Percentiles rank a stretch among this genome's conserved stretches.
phyloP scores from a whole-genome alignment of 1,284 basidiomycete species.

The Chondrostereum purpureum region DNA sequence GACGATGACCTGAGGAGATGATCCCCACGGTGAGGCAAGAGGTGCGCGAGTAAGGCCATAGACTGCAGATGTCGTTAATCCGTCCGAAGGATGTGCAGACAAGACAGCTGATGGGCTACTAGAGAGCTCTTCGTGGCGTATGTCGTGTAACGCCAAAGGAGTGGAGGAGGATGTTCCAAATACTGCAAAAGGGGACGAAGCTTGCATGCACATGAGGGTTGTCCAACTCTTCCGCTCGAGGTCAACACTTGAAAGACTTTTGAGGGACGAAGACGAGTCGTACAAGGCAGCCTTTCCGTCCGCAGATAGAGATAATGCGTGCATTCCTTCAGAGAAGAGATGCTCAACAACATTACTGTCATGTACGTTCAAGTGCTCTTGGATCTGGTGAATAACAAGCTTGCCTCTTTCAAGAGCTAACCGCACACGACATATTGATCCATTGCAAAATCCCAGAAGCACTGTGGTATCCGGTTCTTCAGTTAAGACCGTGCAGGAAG shows the following conservation, averaged over 20 bases:
- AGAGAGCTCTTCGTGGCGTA: conserved; percentile 40
- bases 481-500: conserved; percentile 31
- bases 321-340: conserved; percentile 37
- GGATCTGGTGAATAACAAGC: conserved; percentile 11
- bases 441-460: conserved; percentile 58
- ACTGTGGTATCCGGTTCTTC: conserved; percentile 47
- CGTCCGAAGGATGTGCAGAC: conserved; percentile 36
- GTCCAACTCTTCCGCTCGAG: conserved; percentile 54
- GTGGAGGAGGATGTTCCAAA: conserved; percentile 57
- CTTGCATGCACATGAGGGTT: conserved; percentile 42
- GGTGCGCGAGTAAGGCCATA: conserved; percentile 62
- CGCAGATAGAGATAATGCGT: conserved; percentile 52
- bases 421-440: conserved; percentile 43
- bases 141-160: conserved; percentile 51
- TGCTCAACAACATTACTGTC: conserved; percentile 44
- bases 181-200: conserved; percentile 53
- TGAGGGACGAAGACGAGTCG: conserved; percentile 21
- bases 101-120: conserved; percentile 41
- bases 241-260: conserved; percentile 22
- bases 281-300: conserved; percentile 41
- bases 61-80: conserved; percentile 51
- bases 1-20: conserved; percentile 64
- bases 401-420: conserved; percentile 22
- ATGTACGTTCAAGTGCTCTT: conserved; percentile 22
- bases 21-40: conserved; percentile 53